phyloP scores from a whole-genome alignment of 2,329 filamentous ascomycete genomes.

The Pseudogymnoascus pannorum region DNA sequence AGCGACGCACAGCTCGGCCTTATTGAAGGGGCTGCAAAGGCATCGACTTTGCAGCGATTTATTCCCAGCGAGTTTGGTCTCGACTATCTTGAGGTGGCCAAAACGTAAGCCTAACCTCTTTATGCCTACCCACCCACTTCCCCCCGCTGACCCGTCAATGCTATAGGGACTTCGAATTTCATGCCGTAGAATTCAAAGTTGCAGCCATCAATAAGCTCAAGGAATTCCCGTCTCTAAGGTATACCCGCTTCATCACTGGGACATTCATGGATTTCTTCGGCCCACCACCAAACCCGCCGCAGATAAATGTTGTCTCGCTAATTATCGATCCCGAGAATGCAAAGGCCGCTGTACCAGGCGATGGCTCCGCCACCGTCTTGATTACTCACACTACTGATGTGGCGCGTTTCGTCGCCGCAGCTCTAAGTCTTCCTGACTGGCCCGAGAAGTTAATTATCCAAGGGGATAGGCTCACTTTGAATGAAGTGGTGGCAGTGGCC shows the following conservation, averaged over 20 bases:
- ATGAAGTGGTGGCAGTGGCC: constrained; percentile 22
- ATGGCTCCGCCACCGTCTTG: neutral
- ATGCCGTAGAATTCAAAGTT: neutral
- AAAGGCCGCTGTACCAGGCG: neutral
- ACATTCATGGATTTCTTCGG: neutral
- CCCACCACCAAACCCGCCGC: neutral
- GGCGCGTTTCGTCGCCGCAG: constrained; percentile 19
- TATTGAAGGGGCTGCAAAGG: constrained; percentile 29
- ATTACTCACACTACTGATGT: constrained; percentile 24
- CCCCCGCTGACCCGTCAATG: neutral
- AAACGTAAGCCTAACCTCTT: neutral
- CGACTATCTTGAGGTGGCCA: constrained; percentile 23
- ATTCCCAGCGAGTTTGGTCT: constrained; percentile 34
- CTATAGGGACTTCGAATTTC: neutral
- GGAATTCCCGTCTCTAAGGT: neutral
- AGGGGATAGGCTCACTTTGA: constrained; percentile 23
- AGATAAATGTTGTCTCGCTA: neutral
- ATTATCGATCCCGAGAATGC: neutral
- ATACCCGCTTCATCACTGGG: neutral
- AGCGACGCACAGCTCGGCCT: constrained; percentile 29
- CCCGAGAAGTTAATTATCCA: constrained; percentile 17
- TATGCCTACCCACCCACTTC: neutral
- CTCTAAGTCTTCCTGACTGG: constrained; percentile 19
- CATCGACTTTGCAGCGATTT: constrained; percentile 29
- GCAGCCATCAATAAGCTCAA: neutral